Base-by-base conservation (phyloP, 2,329 filamentous ascomycete genomes). In the Stachybotrys chlorohalonatus region DNA sequence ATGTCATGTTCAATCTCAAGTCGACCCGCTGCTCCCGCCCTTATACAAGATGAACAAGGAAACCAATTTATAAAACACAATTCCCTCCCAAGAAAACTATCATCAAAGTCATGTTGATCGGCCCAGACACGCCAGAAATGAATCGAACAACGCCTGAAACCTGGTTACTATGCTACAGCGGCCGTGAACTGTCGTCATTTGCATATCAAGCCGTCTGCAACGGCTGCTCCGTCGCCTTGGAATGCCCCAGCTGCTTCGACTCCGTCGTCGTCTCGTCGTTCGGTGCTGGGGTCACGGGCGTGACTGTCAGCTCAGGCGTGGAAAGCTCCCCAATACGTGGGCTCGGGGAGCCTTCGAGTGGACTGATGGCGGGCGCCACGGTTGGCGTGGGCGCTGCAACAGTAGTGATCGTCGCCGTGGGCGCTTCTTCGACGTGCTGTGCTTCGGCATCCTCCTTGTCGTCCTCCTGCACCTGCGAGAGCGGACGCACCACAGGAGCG, bases 301-400 rank as follows among this genome's bases (percentile, higher is more conserved):
- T 80, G n/a, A 81, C 61, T 47, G 72, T 73, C 0, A 80, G 61
- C 46, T 75, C 67, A 0, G 78, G 77, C 0, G 74, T 64, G n/a
- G 64, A 49, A 6, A 65, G 52, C 24, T 53, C 56, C 15, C 57
- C 62, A 1, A 54, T 56, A n/a, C 24, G 30, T 16, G 39, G 0
- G 54, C 55, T 2, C 52, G 55, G 55, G 45, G 47, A 31, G 11
- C 57, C 55, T 53, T 36, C 39, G 24, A 4, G 24, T 24, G 24
- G 24, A 24, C 24, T 24, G 24, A 24, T 24, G 24, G 31, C 57
- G 54, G 53, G 49, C 54, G 46, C 51, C 17, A 50, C 53, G n/a
- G 24, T n/a, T 32, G 31, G 46, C 30, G 30, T 17, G 2, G 6
- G 47, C 30, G 47, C 39, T 53, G 13, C 45, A 31, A 11, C 54